Base-by-base conservation (phyloP, 257 asterid genomes). In the Salvia rosmarinus region DNA sequence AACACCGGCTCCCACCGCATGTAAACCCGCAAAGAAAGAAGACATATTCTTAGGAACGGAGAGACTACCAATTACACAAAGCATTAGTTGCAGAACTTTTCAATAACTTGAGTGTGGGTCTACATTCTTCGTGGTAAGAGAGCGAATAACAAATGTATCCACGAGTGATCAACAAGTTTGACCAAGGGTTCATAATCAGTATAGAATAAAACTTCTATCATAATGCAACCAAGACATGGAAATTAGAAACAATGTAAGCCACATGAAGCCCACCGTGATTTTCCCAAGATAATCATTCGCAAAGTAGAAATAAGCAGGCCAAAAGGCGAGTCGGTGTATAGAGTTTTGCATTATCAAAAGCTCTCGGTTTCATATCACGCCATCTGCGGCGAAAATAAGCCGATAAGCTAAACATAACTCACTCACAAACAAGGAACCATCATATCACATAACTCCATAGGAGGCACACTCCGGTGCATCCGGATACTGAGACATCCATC, bases 1-100 rank as follows among this genome's bases (percentile, higher is more conserved):
- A 94, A 94, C 75, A 91, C 86, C 5, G 82, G 76, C 75, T 64
- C 82, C 94, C 96, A 94, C 39, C 83, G 78, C 50, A 81, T 68
- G 14, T 88, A 75, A 77, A 87, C 75, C 59, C 63, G 78, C 40
- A 77, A 66, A 70, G n/a, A 88, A 73, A 9, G 73, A 59, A 25
- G 88, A 23, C 79, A 75, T 56, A 66, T 83, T 73, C 52, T 81
- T 83, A 59, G 87, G 52, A 64, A 71, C 64, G 75, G 77, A 72
- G 73, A 88, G 80, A 73, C 95, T 91, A 75, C 79, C 95, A 74
- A 94, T 68, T 72, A 85, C 65, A 80, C 86, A 20, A 81, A 32
- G 49, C n/a, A n/a, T n/a, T n/a, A n/a, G n/a, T n/a, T n/a, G n/a
- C n/a, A n/a, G n/a, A n/a, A n/a, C n/a, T n/a, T n/a, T n/a, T n/a